Base-by-base conservation (phyloP, 75 land plant species). In the Ceratopteris richardii region DNA sequence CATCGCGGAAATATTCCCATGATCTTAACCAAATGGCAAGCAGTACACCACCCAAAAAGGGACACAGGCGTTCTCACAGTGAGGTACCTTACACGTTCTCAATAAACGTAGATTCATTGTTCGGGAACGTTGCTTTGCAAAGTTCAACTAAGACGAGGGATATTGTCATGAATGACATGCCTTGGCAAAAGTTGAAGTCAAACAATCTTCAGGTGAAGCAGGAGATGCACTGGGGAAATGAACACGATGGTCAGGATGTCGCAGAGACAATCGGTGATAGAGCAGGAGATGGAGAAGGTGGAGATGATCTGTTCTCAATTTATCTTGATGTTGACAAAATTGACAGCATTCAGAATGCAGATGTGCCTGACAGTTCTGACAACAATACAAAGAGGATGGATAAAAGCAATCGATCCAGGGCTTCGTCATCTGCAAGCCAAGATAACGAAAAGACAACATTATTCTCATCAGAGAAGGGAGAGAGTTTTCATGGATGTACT, bases 311-410 rank as follows among this genome's bases (percentile, higher is more conserved):
- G 17, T 69, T 93, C 47, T 81, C 88, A 6, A 89, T 93, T 90
- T 94, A 88, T 59, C 73, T 94, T 56, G 96, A 94, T 62, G 72
- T 90, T 84, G 98, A 94, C 22, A 89, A 85, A 68, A 69, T 93
- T 21, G 77, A 73, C 29, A 78, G 61, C 66, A 68, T 37, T 27
- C 52, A 47, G 73, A 56, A 10, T 81, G 82, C 56, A 83, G 82
- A 43, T 48, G 84, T 14, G 58, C 80, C 54, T 63, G 51, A 48
- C 6, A 48, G 18, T 21, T 17, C 7, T 21, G 14, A 5, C 14
- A 10, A 48, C 20, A 19, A 11, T 10, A 21, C 6, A 21, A 48
- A 48, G 20, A 10, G 18, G 18, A 19, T 21, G 20, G 51, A 19
- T 5, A 48, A 48, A 18, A 19, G 51, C 11, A 19, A 21, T 17